Evolutionary conservation across 106 monocot species (phyloP).

Genomic region (Allium sativum): DNA sequence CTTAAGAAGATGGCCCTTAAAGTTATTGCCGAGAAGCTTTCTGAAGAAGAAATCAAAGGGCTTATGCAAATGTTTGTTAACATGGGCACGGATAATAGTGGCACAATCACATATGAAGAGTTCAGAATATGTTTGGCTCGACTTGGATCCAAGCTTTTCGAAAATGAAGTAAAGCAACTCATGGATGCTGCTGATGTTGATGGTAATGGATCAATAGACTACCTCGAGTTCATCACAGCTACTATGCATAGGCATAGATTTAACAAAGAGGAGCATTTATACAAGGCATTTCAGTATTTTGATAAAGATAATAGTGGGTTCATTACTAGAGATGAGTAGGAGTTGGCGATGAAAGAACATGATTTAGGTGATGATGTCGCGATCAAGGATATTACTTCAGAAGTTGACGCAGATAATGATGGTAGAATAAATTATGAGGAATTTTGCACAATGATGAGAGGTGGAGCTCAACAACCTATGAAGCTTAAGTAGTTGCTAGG

Average conservation of each 20-base stretch:
- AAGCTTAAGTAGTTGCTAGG: background rate
- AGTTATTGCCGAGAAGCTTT: constrained; percentile 79
- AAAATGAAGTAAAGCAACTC: constrained; percentile 59
- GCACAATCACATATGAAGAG: constrained; percentile 76
- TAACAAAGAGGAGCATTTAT: constrained; percentile 39
- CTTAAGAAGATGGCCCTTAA: constrained; percentile 59
- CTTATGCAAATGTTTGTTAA: constrained; percentile 71
- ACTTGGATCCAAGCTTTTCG: constrained; percentile 61
- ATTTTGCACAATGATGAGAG: constrained; percentile 52
- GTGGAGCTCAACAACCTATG: constrained; percentile 24
- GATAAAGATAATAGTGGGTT: constrained; percentile 44
- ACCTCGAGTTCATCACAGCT: constrained; percentile 44
- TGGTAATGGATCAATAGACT: constrained; percentile 37
- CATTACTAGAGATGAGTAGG: constrained; percentile 68
- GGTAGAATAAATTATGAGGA: constrained; percentile 57
- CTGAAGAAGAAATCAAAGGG: constrained; percentile 71
- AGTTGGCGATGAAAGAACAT: constrained; percentile 58
- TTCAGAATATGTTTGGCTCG: constrained; percentile 40
- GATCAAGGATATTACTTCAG: constrained; percentile 82
- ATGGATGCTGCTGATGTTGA: constrained; percentile 71
- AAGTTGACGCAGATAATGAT: constrained; percentile 71
- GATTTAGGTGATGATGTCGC: constrained; percentile 62
- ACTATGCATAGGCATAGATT: constrained; percentile 40
- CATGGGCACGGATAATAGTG: constrained; percentile 64
- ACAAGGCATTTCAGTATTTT: constrained; percentile 42